Percentiles rank a stretch among this genome's conserved stretches.
Conservation (phyloP, 257 asterid genomes). For the Nyctanthes arbortristis region DNA sequence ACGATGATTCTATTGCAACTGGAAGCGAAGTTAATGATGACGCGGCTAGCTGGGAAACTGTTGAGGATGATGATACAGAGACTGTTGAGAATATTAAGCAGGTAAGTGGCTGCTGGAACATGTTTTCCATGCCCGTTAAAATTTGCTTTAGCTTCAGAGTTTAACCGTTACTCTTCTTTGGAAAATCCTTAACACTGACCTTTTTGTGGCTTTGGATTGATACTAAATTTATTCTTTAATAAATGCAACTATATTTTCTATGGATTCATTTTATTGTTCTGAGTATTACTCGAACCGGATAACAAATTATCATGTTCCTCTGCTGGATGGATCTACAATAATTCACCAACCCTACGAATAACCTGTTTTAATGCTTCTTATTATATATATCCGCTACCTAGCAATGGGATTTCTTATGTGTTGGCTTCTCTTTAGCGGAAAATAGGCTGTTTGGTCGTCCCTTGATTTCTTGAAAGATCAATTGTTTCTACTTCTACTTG, state of each 20-base stretch:
- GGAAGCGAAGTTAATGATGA: conserved; percentile 86
- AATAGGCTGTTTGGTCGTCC: neutral
- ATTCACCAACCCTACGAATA: neutral
- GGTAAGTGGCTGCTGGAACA: conserved; percentile 50
- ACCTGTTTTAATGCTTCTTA: neutral
- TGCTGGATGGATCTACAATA: neutral
- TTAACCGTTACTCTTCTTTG: conserved; percentile 10
- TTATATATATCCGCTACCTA: neutral
- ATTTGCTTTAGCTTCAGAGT: conserved; percentile 6
- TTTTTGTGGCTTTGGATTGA: neutral
- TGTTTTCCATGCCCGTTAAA: conserved; percentile 10
- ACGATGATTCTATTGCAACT: conserved; percentile 81
- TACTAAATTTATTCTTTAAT: neutral
- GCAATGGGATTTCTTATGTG: neutral
- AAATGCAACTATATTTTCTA: neutral
- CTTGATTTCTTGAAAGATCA: neutral
- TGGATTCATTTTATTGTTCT: neutral
- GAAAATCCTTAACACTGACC: neutral
- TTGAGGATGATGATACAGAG: conserved; percentile 75
- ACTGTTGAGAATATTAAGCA: conserved; percentile 45
- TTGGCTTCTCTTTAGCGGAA: neutral
- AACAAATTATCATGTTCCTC: neutral
- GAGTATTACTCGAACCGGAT: neutral
- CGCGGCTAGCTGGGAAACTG: conserved; percentile 99
- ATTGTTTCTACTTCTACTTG: neutral